Conservation (phyloP, 352 stramenopile species). For the Pythium dissotocum region DNA sequence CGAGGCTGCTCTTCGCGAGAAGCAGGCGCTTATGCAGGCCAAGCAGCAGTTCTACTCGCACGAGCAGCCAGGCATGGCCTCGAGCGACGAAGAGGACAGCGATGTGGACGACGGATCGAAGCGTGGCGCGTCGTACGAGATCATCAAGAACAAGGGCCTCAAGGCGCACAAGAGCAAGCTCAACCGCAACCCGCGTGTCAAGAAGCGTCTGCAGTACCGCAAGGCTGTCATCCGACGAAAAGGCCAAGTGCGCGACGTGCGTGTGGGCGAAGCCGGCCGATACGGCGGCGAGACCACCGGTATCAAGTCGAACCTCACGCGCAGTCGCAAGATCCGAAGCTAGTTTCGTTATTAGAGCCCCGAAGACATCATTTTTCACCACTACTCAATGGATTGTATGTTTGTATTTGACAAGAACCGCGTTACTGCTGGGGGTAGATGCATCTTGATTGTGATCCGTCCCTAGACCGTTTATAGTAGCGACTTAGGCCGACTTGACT, state of each 20-base stretch:
- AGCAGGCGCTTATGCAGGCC: constrained; percentile 50
- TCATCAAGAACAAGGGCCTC: constrained; percentile 98
- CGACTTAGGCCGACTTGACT: constrained; percentile 42
- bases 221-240: constrained; percentile 98
- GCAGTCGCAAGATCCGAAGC: constrained; percentile 90
- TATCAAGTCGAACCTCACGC: constrained; percentile 89
- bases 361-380: constrained; percentile 5
- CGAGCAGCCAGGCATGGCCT: constrained; percentile 50
- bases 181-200: constrained; percentile 98
- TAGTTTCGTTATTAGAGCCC: constrained; percentile 32
- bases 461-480: neutral
- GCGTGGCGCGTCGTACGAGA: constrained; percentile 92
- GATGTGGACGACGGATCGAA: constrained; percentile 82
- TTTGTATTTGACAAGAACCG: constrained; percentile 24
- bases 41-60: constrained; percentile 85
- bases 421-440: neutral
- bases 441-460: neutral
- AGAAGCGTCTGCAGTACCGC: constrained; percentile 97
- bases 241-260: constrained; percentile 95
- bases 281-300: constrained; percentile 89
- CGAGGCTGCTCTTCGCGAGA: constrained; percentile 51
- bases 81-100: constrained; percentile 54
- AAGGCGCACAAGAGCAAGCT: constrained; percentile 98
- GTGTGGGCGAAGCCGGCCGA: constrained; percentile 80
- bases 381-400: constrained; percentile 20